Base-by-base conservation (phyloP, 768 basidiomycete species). In the Trametes cubensis region DNA sequence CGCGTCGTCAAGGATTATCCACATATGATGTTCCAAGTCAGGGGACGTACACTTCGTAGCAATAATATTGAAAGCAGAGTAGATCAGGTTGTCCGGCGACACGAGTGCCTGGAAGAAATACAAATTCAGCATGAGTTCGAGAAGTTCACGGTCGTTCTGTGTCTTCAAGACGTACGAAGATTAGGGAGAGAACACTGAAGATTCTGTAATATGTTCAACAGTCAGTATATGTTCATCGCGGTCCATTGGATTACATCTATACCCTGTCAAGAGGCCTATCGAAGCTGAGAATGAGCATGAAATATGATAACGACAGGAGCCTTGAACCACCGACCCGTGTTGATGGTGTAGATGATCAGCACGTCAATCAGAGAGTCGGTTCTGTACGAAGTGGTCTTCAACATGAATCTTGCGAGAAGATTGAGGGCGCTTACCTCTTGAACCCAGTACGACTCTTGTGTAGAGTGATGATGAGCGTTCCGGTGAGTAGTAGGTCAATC, bases 401-500 rank as follows among this genome's bases (percentile, higher is more conserved):
- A 17, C 53, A 34, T 42, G 1, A 6, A 18, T 1, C 1, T n/a
- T 6, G 2, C 23, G 6, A 18, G 25, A 18, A 20, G 42, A 4
- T 4, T 5, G 26, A 17, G 2, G n/a, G 6, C 4, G 17, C 20
- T 7, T 14, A 55, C 54, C 41, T 49, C 28, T 28, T 39, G 28
- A 42, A 25, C 11, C 49, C 60, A 23, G 39, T 61, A 4, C 53
- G 45, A 46, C 45, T 61, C 21, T 28, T 26, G 14, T 44, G n/a
- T 18, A 55, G 48, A 0, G 42, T 48, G 14, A 44, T 6, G 30
- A 61, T 56, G 21, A 56, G 60, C 26, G 60, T 50, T 0, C 60
- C 54, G 15, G 60, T 55, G 26, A 61, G 60, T n/a, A 55, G 48
- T n/a, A 48, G 34, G 55, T 61, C 60, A 14, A 54, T 53, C 4